Evolutionary conservation across 2,329 filamentous ascomycete species (phyloP), one percentile per base, ranked within the genome.

Genomic region (Neofusicoccum sp.): DNA sequence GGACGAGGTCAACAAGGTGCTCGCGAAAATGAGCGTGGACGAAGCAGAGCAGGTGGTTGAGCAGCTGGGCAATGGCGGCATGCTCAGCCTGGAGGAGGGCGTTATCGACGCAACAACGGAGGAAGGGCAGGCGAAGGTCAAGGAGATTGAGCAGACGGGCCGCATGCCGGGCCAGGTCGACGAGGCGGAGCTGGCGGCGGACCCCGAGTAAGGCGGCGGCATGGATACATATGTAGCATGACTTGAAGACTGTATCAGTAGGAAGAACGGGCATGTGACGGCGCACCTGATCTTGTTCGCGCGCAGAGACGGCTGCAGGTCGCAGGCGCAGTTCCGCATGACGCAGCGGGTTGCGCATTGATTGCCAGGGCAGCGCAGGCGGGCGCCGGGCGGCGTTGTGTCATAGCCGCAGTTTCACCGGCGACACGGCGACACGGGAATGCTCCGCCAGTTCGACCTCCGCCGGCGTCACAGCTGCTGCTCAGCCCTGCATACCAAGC

Each of bases 91-190:
- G 54, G 92, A 98, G 73, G 88, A 96, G 71, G 88, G 96, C 53
- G 91, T 99, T 56, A 96, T 99, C 67, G 95, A 99, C 77, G 91
- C 92, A 1, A 99, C 92, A 47, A 96, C 93, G 2, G 88, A 92
- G 71, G 88, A 95, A 72, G 93, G 93, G 3, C 84, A 88, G 79
- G 85, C 87, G 73, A 87, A 87, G 71, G 81, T 93, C 68, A 88
- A 89, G 77, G 86, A 92, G 65, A 83, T 96, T 70, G 73, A 76
- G 66, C 69, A 68, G 67, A 73, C 69, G 61, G 67, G 70, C 14
- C 70, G 70, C 62, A 72, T 78, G 67, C 73, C 75, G 5, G 72
- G 69, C 8, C 26, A 56, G 34, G 65, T 65, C 63, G 61, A 65
- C 8, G 66, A 69, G 34, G 33, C 49, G 26, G 16, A 56, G 40